phyloP scores from a whole-genome alignment of 176 grass and related monocot genomes.

The Paspalum notatum region DNA sequence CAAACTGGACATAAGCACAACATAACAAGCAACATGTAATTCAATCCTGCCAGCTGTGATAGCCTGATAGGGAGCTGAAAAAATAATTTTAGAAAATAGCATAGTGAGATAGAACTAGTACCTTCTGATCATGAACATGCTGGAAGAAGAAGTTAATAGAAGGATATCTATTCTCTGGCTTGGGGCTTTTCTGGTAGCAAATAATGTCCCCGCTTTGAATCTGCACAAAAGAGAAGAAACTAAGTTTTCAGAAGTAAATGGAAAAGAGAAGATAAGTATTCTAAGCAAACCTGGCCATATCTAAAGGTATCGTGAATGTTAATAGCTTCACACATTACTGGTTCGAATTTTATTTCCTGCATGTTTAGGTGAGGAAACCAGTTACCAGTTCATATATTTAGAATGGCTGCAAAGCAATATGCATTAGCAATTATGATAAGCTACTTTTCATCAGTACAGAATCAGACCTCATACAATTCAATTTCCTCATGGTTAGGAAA shows the following conservation, averaged over 20 bases:
- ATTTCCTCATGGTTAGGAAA: constrained; percentile 34
- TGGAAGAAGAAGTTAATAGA: constrained; percentile 46
- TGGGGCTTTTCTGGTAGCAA: constrained; percentile 50
- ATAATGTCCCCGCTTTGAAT: constrained; percentile 57
- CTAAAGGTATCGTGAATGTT: constrained; percentile 25
- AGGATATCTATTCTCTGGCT: constrained; percentile 24
- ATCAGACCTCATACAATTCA: constrained; percentile 44
- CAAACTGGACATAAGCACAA: too few relatives aligned
- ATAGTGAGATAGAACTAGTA: not conserved
- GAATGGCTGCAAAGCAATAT: not conserved
- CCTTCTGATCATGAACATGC: constrained; percentile 47
- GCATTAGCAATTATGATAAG: not conserved
- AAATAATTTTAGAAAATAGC: not conserved
- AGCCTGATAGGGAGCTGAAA: too few relatives aligned
- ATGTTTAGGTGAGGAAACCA: not conserved
- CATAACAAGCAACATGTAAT: too few relatives aligned
- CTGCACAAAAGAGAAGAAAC: constrained; percentile 8
- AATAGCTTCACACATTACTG: constrained; percentile 16
- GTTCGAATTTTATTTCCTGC: constrained; percentile 55
- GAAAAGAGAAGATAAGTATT: not conserved
- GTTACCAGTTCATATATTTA: not conserved
- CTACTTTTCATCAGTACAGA: not conserved
- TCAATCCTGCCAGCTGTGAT: too few relatives aligned
- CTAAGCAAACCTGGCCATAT: constrained; percentile 19
- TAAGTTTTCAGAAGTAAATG: constrained; percentile 11